Evolutionary conservation across 805 yeast genomes (phyloP).

Genomic region (Kluyveromyces siamensis): DNA sequence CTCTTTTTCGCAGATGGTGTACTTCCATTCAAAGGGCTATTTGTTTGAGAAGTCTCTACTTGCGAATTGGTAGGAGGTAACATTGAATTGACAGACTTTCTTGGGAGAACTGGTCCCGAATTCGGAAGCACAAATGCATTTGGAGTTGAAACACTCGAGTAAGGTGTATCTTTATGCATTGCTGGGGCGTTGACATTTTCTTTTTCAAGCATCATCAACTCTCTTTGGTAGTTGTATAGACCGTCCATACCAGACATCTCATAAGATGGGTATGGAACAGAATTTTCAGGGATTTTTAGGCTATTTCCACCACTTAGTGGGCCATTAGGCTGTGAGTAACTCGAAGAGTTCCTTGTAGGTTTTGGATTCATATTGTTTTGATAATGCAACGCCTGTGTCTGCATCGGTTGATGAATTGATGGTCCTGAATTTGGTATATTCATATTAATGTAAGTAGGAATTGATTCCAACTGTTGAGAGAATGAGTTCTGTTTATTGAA

Average conservation of each 20-base stretch:
- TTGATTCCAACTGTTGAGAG: conserved; percentile 1
- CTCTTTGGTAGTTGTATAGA: conserved; percentile 74
- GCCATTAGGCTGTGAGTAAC: neutral
- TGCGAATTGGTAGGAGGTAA: conserved; percentile 1
- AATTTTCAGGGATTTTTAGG: neutral
- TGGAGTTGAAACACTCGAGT: conserved; percentile 56
- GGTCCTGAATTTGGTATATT: neutral
- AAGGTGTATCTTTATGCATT: neutral
- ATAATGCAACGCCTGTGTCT: neutral
- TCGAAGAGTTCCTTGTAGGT: neutral
- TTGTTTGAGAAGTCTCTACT: neutral
- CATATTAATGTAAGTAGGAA: conserved; percentile 3
- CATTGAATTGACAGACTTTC: neutral
- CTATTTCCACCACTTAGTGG: neutral
- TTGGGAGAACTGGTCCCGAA: neutral
- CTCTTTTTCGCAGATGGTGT: neutral
- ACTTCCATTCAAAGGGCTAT: neutral
- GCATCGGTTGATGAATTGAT: neutral
- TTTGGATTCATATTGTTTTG: neutral
- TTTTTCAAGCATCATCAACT: conserved; percentile 61
- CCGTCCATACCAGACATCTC: conserved; percentile 34
- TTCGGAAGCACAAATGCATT: conserved; percentile 62
- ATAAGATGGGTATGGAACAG: neutral
- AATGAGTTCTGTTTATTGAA: neutral
- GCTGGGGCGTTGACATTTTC: conserved; percentile 47